A percentile compares a stretch with the other conserved stretches of the same genome.
Evolutionary conservation across 768 basidiomycete species (phyloP).

Genomic region (Mycena floridula): DNA sequence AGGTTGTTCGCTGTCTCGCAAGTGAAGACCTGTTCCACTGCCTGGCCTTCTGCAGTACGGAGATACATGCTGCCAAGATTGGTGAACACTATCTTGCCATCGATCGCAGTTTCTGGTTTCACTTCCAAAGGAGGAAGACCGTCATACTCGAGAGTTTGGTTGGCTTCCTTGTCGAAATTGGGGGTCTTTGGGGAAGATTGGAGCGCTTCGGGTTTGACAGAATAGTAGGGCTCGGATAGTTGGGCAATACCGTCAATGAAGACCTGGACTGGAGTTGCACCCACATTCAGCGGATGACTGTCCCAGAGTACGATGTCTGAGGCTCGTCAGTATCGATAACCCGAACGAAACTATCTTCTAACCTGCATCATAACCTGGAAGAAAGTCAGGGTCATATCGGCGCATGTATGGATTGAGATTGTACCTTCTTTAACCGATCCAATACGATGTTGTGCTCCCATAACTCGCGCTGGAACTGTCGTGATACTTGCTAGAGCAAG

Average conservation of each 20-base stretch:
- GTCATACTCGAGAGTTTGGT: constrained; percentile 48
- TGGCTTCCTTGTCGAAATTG: constrained; percentile 53
- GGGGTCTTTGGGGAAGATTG: constrained; percentile 53
- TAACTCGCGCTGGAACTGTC: constrained; percentile 59
- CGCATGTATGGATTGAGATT: neutral
- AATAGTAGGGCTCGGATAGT: constrained; percentile 35
- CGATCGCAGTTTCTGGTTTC: constrained; percentile 19
- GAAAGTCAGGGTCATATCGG: neutral
- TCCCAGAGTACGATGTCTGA: constrained; percentile 70
- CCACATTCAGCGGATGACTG: constrained; percentile 70
- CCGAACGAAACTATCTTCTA: constrained; percentile 6
- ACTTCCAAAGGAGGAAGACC: constrained; percentile 61
- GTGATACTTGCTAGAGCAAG: constrained; percentile 69
- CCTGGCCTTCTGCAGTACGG: constrained; percentile 18
- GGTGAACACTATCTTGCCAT: constrained; percentile 4
- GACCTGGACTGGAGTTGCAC: constrained; percentile 75
- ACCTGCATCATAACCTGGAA: constrained; percentile 64
- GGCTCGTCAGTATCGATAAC: neutral
- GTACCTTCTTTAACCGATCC: constrained; percentile 58
- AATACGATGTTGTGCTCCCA: constrained; percentile 73
- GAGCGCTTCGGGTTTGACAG: constrained; percentile 44
- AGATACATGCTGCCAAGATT: constrained; percentile 1
- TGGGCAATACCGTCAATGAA: constrained; percentile 85
- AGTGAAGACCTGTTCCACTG: neutral
- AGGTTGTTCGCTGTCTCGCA: neutral